Evolutionary conservation across 176 grass and related monocot species (phyloP), one percentile per base, ranked within the genome.

Genomic region (Tillandsia fasciculata): DNA sequence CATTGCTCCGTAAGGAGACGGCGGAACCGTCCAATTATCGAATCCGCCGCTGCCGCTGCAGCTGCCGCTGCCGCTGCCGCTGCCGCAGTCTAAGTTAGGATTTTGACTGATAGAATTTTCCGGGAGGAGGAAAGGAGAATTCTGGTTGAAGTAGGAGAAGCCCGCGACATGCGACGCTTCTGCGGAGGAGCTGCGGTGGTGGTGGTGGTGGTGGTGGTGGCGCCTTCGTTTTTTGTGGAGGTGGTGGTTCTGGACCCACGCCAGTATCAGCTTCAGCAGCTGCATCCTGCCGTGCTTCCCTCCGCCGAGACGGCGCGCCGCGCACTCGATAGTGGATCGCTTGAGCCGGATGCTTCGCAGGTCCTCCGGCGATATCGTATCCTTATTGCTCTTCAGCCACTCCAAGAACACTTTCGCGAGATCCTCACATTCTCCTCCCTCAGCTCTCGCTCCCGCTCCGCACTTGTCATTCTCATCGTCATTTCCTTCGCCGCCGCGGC

Each of bases 241-340:
- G 64, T 93, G 90, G 53, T 99, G 75, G 75, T 93, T 88, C 79
- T 93, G 87, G 20, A 94, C 95, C 95, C 95, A 99, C 9, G 87
- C 78, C 11, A 99, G 90, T 70, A 99, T 93, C 63, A 94, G 90
- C 67, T 90, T 92, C 66, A 99, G 86, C 10, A 99, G 82, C 76
- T 99, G 82, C 77, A 85, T 84, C 78, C 65, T 75, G 28, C 86
- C 94, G 15, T 87, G 82, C 6, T 76, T 78, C 0, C 81, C 87
- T 0, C 89, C 80, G 2, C 94, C 94, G 51, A 99, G 87, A 3
- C 84, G 77, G 11, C 84, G 84, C 3, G 84, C 89, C 0, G 94
- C 94, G 29, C 73, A 79, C 72, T 99, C 90, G 52, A 99, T 80
- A 48, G 94, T 99, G 48, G 94, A 87, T 51, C 87, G 83, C 49